Base-by-base conservation (phyloP, 164 flowering plant species). In the Magnolia officinalis region DNA sequence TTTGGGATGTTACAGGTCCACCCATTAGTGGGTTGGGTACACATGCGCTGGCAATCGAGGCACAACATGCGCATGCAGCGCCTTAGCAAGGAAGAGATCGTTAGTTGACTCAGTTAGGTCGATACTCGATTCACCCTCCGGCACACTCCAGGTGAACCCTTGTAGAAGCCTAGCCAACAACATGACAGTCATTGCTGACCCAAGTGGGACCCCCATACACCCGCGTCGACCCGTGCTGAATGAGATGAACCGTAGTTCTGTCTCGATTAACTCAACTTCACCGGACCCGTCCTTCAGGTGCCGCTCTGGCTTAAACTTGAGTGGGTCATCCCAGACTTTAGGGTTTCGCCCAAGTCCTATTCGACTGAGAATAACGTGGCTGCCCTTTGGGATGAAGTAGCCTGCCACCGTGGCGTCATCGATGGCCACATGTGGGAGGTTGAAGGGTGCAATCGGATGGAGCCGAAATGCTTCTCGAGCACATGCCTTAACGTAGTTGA, bases 211-310 rank as follows among this genome's bases (percentile, higher is more conserved):
- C 21, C 72, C 72, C 58, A 19, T 50, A 3, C 72, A 70, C 26
- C 88, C 87, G 10, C 90, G 80, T 24, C 82, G 73, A 7, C 90
- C 89, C 0, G 84, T 76, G 71, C 83, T 81, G 66, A 88, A 88
- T 0, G 85, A 78, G 16, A 86, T 80, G 72, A 88, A 81, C 24
- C 81, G 76, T 4, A 86, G 67, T 2, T 86, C 83, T 0, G 72
- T 76, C 65, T 88, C 88, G 1, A n/a, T 31, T 0, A 86, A 76
- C 1, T 76, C 78, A 5, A 83, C 81, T 0, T 69, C 66, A 6
- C 18, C 71, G 50, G 78, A 6, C 29, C 29, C 2, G 2, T 66
- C 72, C 8, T 69, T 77, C 7, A 86, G 68, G 72, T 86, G 88
- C 2, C 90, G 86, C 51, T 86, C 86, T 0, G 90, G 92, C 11